These are phyloP conservation scores for Cynara cardunculus DNA, from an alignment of 129 eudicot species.

Conservation along the genomic window DNA sequence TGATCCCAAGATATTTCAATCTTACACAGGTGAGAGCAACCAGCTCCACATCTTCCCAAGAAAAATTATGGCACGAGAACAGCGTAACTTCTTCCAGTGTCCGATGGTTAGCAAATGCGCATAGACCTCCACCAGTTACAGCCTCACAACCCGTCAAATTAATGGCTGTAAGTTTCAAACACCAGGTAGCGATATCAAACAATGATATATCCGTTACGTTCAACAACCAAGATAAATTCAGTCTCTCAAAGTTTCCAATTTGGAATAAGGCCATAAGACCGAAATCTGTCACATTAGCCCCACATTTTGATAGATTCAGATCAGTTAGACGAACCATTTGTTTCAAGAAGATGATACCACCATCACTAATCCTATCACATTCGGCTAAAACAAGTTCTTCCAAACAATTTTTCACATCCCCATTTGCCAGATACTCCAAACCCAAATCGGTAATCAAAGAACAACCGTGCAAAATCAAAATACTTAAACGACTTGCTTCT, in stretches of 20 bases:
- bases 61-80: not conserved
- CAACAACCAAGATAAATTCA: slow-evolving; percentile 16
- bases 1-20: not conserved
- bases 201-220: not conserved
- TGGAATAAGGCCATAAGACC: not conserved
- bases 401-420: not conserved
- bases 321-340: slow-evolving; percentile 4
- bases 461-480: not conserved
- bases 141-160: slow-evolving; percentile 12
- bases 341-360: slow-evolving; percentile 3
- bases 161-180: not conserved
- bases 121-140: not conserved
- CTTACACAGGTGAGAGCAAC: not conserved
- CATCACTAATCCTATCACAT: slow-evolving; percentile 10
- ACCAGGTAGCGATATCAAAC: not conserved
- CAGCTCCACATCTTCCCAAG: slow-evolving; percentile 3
- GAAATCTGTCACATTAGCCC: slow-evolving; percentile 1
- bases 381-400: not conserved
- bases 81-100: not conserved
- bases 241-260: not conserved
- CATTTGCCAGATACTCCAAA: slow-evolving; percentile 8
- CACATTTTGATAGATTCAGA: slow-evolving; percentile 7
- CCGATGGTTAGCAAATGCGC: slow-evolving; percentile 2
- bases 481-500: not conserved
- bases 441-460: slow-evolving; percentile 9